Evolutionary conservation across 306 rosid species (phyloP), one percentile per base, ranked within the genome.

Genomic region (Cucurbita pepo): DNA sequence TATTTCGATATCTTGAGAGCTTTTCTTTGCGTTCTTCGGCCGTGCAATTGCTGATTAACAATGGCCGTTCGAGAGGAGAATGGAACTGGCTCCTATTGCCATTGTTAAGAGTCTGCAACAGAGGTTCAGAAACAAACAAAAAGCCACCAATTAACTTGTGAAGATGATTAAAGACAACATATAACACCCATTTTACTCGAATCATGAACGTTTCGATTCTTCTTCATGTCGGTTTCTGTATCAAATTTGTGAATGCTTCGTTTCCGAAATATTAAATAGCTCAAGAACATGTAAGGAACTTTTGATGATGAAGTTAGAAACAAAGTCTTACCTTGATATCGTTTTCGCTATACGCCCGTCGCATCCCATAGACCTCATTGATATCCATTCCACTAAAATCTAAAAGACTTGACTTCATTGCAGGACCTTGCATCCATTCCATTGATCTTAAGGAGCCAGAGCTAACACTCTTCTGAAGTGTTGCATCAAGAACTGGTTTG

Each of bases 1-100:
- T 95, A 67, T 82, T 91, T 82, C 99, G 85, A 80, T 95, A 95
- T 82, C 99, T 86, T 14, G 96, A 88, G 76, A 95, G 97, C 84
- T 95, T 88, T 79, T 95, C 95, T 56, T 1, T 77, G 72, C 99
- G 99, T 40, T 89, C 97, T 80, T 95, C 95, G 0, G 84, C 82
- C 77, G 78, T 90, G 83, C 87, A 86, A 85, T 89, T 88, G 85
- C 79, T 81, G 80, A 78, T 73, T 16, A 75, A 54, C 71, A 83
- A 74, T 9, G 95, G 86, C 77, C 80, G 85, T 85, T 91, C 96
- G 18, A 6, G 79, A 41, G 91, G 81, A 72, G 97, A 88, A 47
- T 82, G 92, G 75, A 81, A 30, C 21, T 77, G 54, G 79, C 84
- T 85, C 73, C 81, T 37, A 51, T 79, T 84, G 45, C 81, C 84